A percentile compares a stretch with the other conserved stretches of the same genome.
These are phyloP conservation scores for Turnera subulata DNA, from an alignment of 345 rosid genomes.

Conservation along the genomic window DNA sequence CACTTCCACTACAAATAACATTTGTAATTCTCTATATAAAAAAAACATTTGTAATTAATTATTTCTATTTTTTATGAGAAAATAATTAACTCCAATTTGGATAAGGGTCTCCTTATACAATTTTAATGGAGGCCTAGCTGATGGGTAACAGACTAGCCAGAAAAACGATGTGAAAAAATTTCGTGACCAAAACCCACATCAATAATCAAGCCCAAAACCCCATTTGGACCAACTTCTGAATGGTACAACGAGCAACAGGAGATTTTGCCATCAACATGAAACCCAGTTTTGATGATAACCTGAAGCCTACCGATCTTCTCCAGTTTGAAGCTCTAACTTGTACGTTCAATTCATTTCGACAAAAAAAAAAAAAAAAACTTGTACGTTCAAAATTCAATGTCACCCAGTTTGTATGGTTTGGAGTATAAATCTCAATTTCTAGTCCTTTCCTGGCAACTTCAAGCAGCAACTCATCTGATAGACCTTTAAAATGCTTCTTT, in stretches of 20 bases:
- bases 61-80: too few relatives aligned
- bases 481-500: neutral
- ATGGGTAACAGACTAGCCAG: too few relatives aligned
- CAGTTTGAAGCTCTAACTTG: neutral
- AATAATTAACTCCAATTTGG: too few relatives aligned
- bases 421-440: constrained; percentile 10
- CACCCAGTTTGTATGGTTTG: neutral
- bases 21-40: too few relatives aligned
- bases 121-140: too few relatives aligned
- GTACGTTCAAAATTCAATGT: neutral
- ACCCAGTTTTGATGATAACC: neutral
- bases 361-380: too few relatives aligned
- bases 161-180: too few relatives aligned
- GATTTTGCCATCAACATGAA: neutral
- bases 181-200: too few relatives aligned
- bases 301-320: constrained; percentile 3
- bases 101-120: too few relatives aligned
- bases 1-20: too few relatives aligned
- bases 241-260: constrained; percentile 3
- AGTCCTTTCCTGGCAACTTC: neutral
- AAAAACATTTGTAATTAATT: too few relatives aligned
- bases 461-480: constrained; percentile 1
- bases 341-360: too few relatives aligned
- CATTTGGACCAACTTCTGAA: neutral
- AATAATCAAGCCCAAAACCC: neutral